Evolutionary conservation across 306 rosid genomes (phyloP).

Genomic region (Arachis hypogaea): DNA sequence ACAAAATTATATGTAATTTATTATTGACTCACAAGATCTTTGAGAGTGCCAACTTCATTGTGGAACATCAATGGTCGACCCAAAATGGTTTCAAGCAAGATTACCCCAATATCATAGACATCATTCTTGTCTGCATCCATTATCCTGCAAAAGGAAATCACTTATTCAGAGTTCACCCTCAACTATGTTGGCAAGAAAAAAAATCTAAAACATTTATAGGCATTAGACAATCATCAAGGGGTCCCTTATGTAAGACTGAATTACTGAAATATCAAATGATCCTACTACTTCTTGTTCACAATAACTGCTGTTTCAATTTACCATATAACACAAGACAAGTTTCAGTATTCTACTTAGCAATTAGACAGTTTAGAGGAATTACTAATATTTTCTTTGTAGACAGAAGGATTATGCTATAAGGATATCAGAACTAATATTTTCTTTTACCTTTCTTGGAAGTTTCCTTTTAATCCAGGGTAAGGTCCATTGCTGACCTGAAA

Average conservation of each 20-base stretch:
- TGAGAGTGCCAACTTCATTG: constrained; percentile 76
- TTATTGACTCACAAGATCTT: constrained; percentile 76
- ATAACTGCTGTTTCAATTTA: background rate
- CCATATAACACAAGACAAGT: constrained; percentile 9
- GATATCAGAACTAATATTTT: constrained; percentile 6
- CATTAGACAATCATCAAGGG: background rate
- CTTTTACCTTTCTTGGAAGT: constrained; percentile 59
- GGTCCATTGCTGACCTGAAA: constrained; percentile 60
- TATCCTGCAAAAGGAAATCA: constrained; percentile 48
- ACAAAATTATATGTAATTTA: background rate
- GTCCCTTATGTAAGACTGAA: background rate
- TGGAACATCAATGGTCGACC: constrained; percentile 86
- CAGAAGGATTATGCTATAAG: background rate
- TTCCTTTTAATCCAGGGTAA: constrained; percentile 59
- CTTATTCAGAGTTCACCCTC: background rate
- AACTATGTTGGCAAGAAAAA: constrained; percentile 6
- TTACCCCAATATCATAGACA: constrained; percentile 84
- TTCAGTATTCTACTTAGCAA: background rate
- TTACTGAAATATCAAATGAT: too few relatives aligned
- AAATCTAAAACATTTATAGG: background rate
- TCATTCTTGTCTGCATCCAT: constrained; percentile 73
- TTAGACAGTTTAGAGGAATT: constrained; percentile 7
- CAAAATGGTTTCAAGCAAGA: constrained; percentile 79
- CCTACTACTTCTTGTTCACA: too few relatives aligned
- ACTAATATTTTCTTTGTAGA: constrained; percentile 1